Conservation (phyloP, 306 rosid species). For the Trichosanthes truncata region DNA sequence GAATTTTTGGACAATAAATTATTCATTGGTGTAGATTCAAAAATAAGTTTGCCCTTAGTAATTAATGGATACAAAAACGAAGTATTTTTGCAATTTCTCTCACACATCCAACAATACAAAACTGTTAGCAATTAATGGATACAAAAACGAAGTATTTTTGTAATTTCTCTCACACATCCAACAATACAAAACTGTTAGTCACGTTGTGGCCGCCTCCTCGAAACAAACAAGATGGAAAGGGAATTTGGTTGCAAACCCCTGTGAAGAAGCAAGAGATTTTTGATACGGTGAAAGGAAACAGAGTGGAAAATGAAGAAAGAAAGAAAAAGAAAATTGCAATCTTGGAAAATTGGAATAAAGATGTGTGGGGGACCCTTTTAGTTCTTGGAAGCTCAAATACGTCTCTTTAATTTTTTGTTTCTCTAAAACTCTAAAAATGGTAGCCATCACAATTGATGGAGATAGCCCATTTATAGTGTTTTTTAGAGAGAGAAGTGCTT, state of each 20-base stretch:
- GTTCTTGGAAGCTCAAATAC: constrained; percentile 9
- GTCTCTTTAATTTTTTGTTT: background rate
- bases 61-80: no score
- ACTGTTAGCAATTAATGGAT: no score
- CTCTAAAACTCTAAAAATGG: background rate
- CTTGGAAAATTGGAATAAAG: background rate
- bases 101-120: no score
- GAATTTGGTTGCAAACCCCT: background rate
- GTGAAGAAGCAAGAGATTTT: constrained; percentile 4
- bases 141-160: no score
- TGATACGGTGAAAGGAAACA: background rate
- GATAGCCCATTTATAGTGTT: background rate
- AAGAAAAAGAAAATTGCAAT: background rate
- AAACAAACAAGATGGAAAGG: background rate
- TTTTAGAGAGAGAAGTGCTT: background rate
- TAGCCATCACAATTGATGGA: background rate
- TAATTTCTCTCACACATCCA: no score
- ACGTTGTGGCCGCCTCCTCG: no score
- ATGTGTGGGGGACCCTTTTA: background rate
- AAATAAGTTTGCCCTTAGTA: no score
- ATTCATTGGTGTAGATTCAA: no score
- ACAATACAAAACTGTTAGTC: no score
- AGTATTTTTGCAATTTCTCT: no score
- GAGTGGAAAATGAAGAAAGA: background rate
- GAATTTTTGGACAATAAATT: background rate